Evolutionary conservation across 2,329 filamentous ascomycete species (phyloP), one percentile per base, ranked within the genome.

Genomic region (Diplodia scrobiculata): DNA sequence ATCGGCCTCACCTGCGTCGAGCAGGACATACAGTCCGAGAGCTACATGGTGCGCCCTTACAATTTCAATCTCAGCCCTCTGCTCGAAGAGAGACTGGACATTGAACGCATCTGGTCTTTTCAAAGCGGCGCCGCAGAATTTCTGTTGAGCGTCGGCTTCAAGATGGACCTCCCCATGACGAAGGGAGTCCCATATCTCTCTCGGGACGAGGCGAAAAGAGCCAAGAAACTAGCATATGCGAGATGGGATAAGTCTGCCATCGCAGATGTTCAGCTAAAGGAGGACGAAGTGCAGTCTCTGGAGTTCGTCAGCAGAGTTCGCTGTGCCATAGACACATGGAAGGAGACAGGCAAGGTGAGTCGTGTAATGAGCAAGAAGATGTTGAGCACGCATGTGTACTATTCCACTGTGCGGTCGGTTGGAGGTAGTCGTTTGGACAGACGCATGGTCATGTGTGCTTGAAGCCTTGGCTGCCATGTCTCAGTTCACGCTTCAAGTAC

Each of bases 1-100:
- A 77, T 89, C 64, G 88, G 88, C n/a, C 76, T 90, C 66, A 90
- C 88, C 0, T 84, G 87, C 71, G 86, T 86, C n/a, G 79, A 80
- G 63, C 85, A 89, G 72, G 82, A 87, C 73, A 69, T 72, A 6
- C 41, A 47, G 6, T 75, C 82, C 10, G 81, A 80, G 71, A 83
- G 83, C 78, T 90, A 90, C 71, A 78, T 83, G 5, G 77, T 87
- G 38, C 83, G 83, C 27, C 86, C 88, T 2, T 90, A 87, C 78
- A 90, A 90, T 74, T 82, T 90, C 75, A 81, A 84, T 69, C 73
- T 90, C 62, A 86, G 79, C 68, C 87, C 88, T 1, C 72, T 87
- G 11, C 74, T 84, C 32, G 75, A 79, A 25, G 80, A 84, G 65
- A 80, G 80, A 17, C 73, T 89, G 29, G 84, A 84, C 17, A 73